Evolutionary conservation across 169 alveolate species (phyloP), one percentile per base, ranked within the genome.

Genomic region (Amoebophrya sp.): DNA sequence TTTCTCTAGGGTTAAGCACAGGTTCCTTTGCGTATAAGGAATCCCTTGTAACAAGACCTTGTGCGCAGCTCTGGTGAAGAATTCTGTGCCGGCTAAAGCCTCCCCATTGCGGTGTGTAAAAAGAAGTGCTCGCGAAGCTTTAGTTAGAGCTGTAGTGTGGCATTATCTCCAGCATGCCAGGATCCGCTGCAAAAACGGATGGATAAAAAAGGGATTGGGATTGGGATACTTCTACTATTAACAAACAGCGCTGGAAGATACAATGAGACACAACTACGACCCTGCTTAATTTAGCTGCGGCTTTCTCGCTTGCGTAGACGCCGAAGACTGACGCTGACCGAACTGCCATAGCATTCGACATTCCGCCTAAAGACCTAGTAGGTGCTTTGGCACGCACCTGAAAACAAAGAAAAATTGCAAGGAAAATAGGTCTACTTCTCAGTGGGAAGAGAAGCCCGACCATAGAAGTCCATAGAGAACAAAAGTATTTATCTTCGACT

Each of bases 71-170:
- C 93, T 33, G 24, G 77, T 90, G 39, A 92, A 92, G 89, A 92
- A 92, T 18, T 92, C 93, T 0, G 91, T 89, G 2, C 93, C 93
- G 29, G 83, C 93, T 18, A 92, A 89, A 34, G 93, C 93, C 83
- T 92, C 93, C 24, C 83, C 41, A 40, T 83, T 92, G 24, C 93
- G 89, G 55, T 78, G 91, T 10, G 90, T 6, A 23, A 36, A 38
- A 36, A 23, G n/a, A 3, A 33, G 89, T 3, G 78, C n/a, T 14
- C 78, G 14, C 26, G 40, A 78, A 78, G 89, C 18, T 38, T 78
- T 26, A 26, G 12, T 6, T 18, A 18, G 18, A 38, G 18, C 38
- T 18, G 38, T 18, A 78, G 26, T 78, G 89, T 78, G 29, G 38
- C 29, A 3, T 26, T 18, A 14, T 78, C 89, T 26, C 38, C 6